Evolutionary conservation across 139 green algal genomes (phyloP).

Genomic region (Tetradesmus obliquus): DNA sequence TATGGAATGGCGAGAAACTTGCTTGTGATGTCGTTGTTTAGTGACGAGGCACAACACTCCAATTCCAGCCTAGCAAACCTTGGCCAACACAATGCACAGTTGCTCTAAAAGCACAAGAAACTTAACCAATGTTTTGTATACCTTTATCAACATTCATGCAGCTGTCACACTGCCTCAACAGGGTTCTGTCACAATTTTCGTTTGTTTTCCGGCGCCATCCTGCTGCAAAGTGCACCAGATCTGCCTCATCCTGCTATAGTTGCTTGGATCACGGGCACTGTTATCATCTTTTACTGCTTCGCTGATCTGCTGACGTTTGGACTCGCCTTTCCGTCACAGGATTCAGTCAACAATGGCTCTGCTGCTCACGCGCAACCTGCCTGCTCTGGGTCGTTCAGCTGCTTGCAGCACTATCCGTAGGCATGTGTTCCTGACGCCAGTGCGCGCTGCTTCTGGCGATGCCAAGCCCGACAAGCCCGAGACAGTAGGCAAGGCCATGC

Average conservation of each 20-base stretch:
- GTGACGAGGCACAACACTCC: neutral
- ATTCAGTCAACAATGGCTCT: slow-evolving; percentile 24
- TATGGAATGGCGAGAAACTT: too few species aligned
- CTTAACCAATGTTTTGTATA: neutral
- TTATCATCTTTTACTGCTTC: neutral
- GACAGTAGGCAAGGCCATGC: slow-evolving; percentile 7
- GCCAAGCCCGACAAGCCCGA: neutral
- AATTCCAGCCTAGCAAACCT: neutral
- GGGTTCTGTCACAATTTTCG: neutral
- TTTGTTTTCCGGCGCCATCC: neutral
- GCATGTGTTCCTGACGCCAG: neutral
- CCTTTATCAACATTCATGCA: neutral
- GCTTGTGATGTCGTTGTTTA: neutral
- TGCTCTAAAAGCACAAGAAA: too few species aligned
- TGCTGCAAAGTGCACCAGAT: neutral
- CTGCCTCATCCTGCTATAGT: neutral
- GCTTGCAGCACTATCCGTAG: neutral
- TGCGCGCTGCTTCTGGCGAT: neutral
- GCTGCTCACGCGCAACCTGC: slow-evolving; percentile 4
- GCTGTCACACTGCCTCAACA: neutral
- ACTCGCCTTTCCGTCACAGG: neutral
- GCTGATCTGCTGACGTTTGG: neutral
- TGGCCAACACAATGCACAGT: neutral
- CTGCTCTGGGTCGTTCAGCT: neutral
- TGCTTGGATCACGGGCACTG: neutral